phyloP scores from a whole-genome alignment of 2,329 filamentous ascomycete genomes.

The Colletotrichum navitas region DNA sequence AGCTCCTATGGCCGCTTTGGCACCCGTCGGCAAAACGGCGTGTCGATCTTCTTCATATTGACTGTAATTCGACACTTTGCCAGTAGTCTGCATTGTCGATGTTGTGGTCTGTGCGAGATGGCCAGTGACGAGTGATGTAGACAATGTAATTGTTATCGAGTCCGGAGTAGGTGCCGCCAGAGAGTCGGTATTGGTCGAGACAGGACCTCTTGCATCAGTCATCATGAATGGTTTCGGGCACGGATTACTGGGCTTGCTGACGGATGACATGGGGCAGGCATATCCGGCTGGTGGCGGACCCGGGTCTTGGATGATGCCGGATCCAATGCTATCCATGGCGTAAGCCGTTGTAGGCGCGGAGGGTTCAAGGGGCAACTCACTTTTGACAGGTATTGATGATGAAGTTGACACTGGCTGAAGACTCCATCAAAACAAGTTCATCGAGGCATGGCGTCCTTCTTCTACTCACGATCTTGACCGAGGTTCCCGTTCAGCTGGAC shows the following conservation, averaged over 20 bases:
- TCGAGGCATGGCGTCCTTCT: constrained; percentile 19
- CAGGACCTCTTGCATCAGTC: constrained; percentile 13
- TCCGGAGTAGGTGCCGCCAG: neutral
- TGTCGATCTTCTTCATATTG: neutral
- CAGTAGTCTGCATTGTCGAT: neutral
- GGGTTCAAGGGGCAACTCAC: constrained; percentile 51
- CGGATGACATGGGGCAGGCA: constrained; percentile 45
- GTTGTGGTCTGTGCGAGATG: neutral
- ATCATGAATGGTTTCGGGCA: constrained; percentile 26
- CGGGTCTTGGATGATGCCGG: constrained; percentile 50
- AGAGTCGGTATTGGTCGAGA: neutral
- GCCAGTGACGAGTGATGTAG: neutral
- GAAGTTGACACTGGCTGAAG: constrained; percentile 62
- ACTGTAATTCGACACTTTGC: neutral
- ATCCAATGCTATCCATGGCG: constrained; percentile 47
- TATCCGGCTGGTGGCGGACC: constrained; percentile 51
- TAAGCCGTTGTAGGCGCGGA: constrained; percentile 20
- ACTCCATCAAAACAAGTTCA: constrained; percentile 42
- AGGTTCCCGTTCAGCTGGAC: constrained; percentile 53
- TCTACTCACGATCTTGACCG: constrained; percentile 61
- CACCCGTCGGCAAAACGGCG: constrained; percentile 52
- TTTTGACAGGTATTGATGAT: constrained; percentile 65
- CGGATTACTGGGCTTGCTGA: neutral
- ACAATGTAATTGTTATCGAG: neutral
- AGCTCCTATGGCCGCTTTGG: constrained; percentile 61